Conservation (phyloP, 2,329 filamentous ascomycete genomes). For the Alternaria sp. region DNA sequence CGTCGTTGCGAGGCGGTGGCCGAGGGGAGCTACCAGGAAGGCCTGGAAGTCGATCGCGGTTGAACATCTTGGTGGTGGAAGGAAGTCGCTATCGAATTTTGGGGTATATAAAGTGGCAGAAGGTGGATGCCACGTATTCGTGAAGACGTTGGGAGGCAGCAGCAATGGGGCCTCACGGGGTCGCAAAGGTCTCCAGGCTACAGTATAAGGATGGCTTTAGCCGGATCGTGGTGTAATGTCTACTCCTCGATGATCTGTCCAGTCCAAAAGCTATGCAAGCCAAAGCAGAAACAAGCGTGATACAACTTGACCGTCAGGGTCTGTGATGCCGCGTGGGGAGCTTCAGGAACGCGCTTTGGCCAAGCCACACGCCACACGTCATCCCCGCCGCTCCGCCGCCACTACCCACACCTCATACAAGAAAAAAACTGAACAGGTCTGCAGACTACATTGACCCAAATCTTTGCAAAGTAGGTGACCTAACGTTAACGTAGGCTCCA, state of each 20-base stretch:
- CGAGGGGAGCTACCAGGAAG: constrained; percentile 53
- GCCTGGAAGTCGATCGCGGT: constrained; percentile 59
- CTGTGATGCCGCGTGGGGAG: not conserved
- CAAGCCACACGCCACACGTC: constrained; percentile 18
- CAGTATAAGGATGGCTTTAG: not conserved
- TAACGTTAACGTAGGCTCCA: too few species aligned
- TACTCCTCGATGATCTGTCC: not conserved
- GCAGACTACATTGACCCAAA: too few species aligned
- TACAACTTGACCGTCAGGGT: not conserved
- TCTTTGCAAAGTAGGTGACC: too few species aligned
- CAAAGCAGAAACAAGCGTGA: not conserved
- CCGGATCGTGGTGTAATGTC: not conserved
- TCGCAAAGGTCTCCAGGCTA: not conserved
- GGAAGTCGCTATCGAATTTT: too few species aligned
- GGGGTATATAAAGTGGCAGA: too few species aligned
- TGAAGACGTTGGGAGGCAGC: not conserved
- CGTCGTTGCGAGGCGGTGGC: constrained; percentile 50
- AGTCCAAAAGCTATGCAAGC: not conserved
- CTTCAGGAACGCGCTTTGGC: constrained; percentile 4
- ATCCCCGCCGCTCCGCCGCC: constrained; percentile 9
- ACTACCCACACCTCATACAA: not conserved
- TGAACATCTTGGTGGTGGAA: constrained; percentile 57
- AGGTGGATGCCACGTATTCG: constrained; percentile 4
- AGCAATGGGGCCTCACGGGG: not conserved
- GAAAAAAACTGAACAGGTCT: too few species aligned